Evolutionary conservation across 1,284 basidiomycete genomes (phyloP), one percentile per base, ranked within the genome.

Genomic region (Fomitopsis betulina): DNA sequence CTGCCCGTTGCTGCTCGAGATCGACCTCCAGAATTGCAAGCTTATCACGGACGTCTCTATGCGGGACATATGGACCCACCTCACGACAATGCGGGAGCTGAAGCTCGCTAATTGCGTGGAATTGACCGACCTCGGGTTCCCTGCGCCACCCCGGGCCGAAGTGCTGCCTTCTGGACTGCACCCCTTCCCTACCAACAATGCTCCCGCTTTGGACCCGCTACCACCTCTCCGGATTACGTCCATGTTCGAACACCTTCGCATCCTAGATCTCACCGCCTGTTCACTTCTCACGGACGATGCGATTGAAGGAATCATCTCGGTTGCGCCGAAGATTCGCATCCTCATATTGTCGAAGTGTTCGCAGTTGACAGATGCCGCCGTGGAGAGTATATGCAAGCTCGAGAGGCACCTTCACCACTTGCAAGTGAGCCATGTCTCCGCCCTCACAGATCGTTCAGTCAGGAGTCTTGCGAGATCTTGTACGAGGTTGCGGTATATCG

Each of bases 371-470:
- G 95, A 99, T 73, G 83, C 82, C 55, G 83, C 91, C 2, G 83
- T 98, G 30, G 89, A 93, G 68, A 90, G 84, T 62, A 94, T 99
- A 42, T 91, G 92, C 68, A 82, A 81, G 67, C 80, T 99, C 17
- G 96, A 96, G 27, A 92, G 93, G 70, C 87, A 96, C 69, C 72
- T 99, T 37, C 97, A 99, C 73, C 95, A 97, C 71, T 81, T 99
- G 40, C 97, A 99, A 72, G 80, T 99, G 13, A 97, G 96, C 0
- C 97, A 99, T 75, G 90, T 94, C 5, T 75, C 73, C 62, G 88
- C 86, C 65, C 94, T 99, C 63, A 97, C 96, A 2, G 97, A 99
- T 71, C 83, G 84, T 27, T 94, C 92, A 7, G 89, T 99, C 39
- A 88, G 87, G 55, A 83, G 84, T 9, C 78, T 99, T 17, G 95